phyloP scores from a whole-genome alignment of 2,329 filamentous ascomycete species.

The Trichoderma hamatum region DNA sequence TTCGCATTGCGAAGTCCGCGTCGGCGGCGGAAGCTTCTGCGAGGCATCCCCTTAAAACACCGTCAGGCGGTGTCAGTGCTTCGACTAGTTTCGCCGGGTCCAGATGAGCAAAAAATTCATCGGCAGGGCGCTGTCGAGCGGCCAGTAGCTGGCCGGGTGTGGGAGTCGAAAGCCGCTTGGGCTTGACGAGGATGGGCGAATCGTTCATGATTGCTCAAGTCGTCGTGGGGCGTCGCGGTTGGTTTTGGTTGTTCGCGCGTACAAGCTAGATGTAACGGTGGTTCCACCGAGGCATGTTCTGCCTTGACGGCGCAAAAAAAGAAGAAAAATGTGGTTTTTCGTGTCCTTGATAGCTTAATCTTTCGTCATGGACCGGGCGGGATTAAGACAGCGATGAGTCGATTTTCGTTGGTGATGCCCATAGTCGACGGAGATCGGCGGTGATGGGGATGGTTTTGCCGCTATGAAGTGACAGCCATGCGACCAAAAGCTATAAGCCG shows the following conservation, averaged over 20 bases:
- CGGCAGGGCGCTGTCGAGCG: conserved; percentile 50
- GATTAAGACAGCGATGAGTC: conserved; percentile 27
- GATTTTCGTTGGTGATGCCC: conserved; percentile 32
- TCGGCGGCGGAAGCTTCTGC: conserved; percentile 65
- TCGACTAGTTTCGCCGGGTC: conserved; percentile 63
- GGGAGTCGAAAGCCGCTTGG: conserved; percentile 39
- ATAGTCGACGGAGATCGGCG: conserved; percentile 31
- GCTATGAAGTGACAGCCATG: conserved; percentile 25
- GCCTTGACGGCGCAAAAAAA: not conserved
- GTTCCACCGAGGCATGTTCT: conserved; percentile 27
- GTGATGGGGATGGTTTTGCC: conserved; percentile 20
- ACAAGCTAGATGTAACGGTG: conserved; percentile 14
- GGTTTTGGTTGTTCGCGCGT: conserved; percentile 17
- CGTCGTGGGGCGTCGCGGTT: conserved; percentile 35
- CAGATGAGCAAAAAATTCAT: conserved; percentile 65
- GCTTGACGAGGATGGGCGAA: conserved; percentile 39
- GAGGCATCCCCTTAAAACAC: conserved; percentile 60
- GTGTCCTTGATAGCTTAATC: not conserved
- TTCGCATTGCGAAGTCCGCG: conserved; percentile 70
- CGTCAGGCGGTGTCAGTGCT: conserved; percentile 58
- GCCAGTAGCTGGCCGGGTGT: conserved; percentile 44
- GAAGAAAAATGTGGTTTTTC: not conserved
- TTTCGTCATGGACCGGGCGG: conserved; percentile 29
- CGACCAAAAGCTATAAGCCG: conserved; percentile 22
- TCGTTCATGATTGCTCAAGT: conserved; percentile 45